Percentiles rank a stretch among this genome's conserved stretches.
These are phyloP conservation scores for Ascochyta fabae DNA, from an alignment of 2,329 filamentous ascomycete genomes.

Conservation along the genomic window DNA sequence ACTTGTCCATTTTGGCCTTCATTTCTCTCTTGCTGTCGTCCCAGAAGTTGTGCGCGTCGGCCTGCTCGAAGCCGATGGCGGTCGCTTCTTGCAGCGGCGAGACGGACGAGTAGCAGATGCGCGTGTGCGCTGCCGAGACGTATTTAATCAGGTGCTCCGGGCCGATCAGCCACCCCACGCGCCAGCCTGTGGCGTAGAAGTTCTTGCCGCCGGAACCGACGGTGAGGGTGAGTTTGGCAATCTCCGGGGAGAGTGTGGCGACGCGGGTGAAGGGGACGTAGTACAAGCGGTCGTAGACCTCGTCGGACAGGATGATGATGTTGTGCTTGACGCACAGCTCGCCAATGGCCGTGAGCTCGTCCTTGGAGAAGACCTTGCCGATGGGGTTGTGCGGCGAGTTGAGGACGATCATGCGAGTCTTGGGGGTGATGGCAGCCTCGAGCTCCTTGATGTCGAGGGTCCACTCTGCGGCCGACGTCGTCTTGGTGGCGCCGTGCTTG, in stretches of 20 bases:
- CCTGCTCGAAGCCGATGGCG: slow-evolving; percentile 92
- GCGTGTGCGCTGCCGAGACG: slow-evolving; percentile 88
- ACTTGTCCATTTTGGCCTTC: slow-evolving; percentile 84
- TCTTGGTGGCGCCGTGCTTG: slow-evolving; percentile 75
- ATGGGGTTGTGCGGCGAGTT: slow-evolving; percentile 94
- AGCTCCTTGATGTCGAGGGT: slow-evolving; percentile 82
- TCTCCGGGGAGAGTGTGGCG: slow-evolving; percentile 86
- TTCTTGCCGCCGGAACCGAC: slow-evolving; percentile 97
- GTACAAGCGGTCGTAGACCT: slow-evolving; percentile 89
- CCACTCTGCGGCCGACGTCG: slow-evolving; percentile 88
- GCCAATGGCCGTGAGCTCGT: slow-evolving; percentile 83
- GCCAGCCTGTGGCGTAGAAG: slow-evolving; percentile 98
- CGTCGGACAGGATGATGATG: slow-evolving; percentile 79
- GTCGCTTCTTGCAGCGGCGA: slow-evolving; percentile 93
- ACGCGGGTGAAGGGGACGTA: slow-evolving; percentile 95
- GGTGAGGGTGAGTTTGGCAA: slow-evolving; percentile 86
- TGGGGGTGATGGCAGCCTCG: slow-evolving; percentile 78
- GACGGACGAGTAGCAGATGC: slow-evolving; percentile 94
- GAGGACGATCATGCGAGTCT: slow-evolving; percentile 95
- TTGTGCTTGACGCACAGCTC: slow-evolving; percentile 90
- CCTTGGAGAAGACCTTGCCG: slow-evolving; percentile 88
- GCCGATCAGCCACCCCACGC: slow-evolving; percentile 93
- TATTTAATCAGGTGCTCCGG: slow-evolving; percentile 88
- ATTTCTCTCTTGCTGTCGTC: slow-evolving; percentile 81
- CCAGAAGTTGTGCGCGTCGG: slow-evolving; percentile 87